Evolutionary conservation across 139 green algal species (phyloP), one percentile per base, ranked within the genome.

Genomic region (Chlorella vulgaris): DNA sequence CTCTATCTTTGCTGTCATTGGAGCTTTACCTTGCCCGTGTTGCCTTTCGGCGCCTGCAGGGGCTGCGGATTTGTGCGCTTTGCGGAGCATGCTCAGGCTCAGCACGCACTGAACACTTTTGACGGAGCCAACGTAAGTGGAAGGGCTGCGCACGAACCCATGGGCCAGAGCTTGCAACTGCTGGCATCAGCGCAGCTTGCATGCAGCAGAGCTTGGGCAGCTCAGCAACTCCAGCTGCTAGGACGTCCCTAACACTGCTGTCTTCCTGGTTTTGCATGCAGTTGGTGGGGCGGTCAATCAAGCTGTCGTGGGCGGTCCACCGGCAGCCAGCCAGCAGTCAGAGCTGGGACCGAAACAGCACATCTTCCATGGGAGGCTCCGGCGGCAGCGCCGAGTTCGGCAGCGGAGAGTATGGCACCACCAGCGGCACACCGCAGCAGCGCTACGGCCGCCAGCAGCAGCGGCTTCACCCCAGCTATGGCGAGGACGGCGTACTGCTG

Each of bases 11-110:
- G 47, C 10, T 58, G 13, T 58, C 47, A 15, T 58, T 58, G 10
- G 15, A 58, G 47, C 47, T 15, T 15, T 58, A 15, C 47, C 10
- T 58, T 58, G 47, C 47, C 10, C 47, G 47, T 58, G 47, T 15
- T 58, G 47, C 15, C 47, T 58, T 10, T n/a, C 18, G 5, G 22
- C 55, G 13, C 36, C 3, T 73, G 35, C 66, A 73, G 66, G 66
- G 66, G 66, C 66, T 73, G 66, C 66, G 66, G 36, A 6, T 73
- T 73, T 33, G 36, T 73, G 18, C 66, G 66, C 4, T 73, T 73
- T 31, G 36, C 22, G 2, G 18, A 53, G 18, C 19, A 26, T 4
- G 36, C 21, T 24, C 66, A 73, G 24, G 66, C 66, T 18, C 10
- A 51, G 18, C 18, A 13, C 2, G 66, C 36, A 35, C 66, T 73